Percentiles rank a stretch among this genome's conserved stretches.
phyloP scores from a whole-genome alignment of 163 green algal species.

The Chlorella variabilis region DNA sequence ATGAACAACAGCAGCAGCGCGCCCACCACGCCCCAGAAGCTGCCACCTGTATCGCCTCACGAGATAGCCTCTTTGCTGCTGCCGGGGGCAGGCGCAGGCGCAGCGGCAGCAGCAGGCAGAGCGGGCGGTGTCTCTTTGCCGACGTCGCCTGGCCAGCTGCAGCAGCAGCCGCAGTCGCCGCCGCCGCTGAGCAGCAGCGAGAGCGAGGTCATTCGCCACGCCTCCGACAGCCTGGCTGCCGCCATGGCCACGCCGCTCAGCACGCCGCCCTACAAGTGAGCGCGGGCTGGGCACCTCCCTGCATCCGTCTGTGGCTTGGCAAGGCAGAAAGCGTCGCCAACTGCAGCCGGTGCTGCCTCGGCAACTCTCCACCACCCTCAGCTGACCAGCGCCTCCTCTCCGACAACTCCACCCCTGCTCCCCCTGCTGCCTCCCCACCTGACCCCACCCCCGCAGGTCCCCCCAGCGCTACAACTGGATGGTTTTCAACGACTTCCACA shows the following conservation, averaged over 20 bases:
- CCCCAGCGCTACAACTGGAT: conserved; percentile 66
- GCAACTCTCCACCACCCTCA: too few relatives aligned
- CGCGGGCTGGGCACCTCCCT: background rate
- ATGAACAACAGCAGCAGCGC: background rate
- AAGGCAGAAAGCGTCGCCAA: too few relatives aligned
- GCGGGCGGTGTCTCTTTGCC: too few relatives aligned
- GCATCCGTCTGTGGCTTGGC: background rate
- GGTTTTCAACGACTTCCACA: conserved; percentile 90
- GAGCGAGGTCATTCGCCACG: conserved; percentile 10
- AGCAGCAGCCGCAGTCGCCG: background rate
- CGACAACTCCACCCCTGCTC: background rate
- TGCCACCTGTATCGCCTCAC: background rate
- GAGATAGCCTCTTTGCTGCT: conserved; percentile 18
- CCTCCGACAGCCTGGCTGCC: conserved; percentile 14
- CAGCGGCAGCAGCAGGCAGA: background rate
- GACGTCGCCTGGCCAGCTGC: background rate
- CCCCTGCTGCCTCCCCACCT: background rate
- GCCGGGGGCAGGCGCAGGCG: background rate
- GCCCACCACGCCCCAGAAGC: background rate
- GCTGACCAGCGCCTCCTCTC: too few relatives aligned
- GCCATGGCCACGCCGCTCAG: background rate
- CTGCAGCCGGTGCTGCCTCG: too few relatives aligned
- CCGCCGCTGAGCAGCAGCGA: conserved; percentile 12
- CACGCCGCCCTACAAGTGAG: conserved; percentile 19
- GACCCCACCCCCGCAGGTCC: background rate